Evolutionary conservation across 805 yeast species (phyloP).

Genomic region (Lipomyces sp.): DNA sequence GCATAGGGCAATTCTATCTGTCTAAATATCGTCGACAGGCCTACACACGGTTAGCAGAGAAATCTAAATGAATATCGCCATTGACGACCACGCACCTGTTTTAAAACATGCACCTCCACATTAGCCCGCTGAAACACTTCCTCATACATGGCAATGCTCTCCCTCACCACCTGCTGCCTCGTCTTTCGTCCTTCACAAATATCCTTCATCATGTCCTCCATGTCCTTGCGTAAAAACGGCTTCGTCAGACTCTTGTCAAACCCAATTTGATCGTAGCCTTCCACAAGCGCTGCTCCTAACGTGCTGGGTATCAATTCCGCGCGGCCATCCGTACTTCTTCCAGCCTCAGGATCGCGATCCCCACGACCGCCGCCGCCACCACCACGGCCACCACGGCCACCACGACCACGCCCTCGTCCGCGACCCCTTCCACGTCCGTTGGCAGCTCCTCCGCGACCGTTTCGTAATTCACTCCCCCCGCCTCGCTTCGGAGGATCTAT

Average conservation of each 20-base stretch:
- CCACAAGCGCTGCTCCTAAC: slow-evolving; percentile 83
- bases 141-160: slow-evolving; percentile 61
- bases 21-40: slow-evolving; percentile 14
- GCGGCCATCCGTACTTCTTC: slow-evolving; percentile 41
- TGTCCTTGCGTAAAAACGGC: slow-evolving; percentile 78
- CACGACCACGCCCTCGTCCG: slow-evolving; percentile 24
- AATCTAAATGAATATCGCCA: not conserved
- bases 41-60: not conserved
- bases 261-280: slow-evolving; percentile 82
- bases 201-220: slow-evolving; percentile 68
- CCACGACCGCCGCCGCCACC: slow-evolving; percentile 14
- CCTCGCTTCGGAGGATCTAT: slow-evolving; percentile 33
- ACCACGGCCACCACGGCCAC: slow-evolving; percentile 16
- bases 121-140: slow-evolving; percentile 61
- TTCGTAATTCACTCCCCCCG: slow-evolving; percentile 32
- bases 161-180: slow-evolving; percentile 59
- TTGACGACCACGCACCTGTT: slow-evolving; percentile 10
- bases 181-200: slow-evolving; percentile 69
- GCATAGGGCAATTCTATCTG: not conserved
- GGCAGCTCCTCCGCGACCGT: slow-evolving; percentile 18
- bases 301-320: slow-evolving; percentile 69
- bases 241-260: slow-evolving; percentile 80
- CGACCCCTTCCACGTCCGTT: slow-evolving; percentile 27
- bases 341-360: slow-evolving; percentile 8
- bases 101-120: slow-evolving; percentile 49